Base-by-base conservation (phyloP, 179 eudicot species). In the Patellifolia procumbens region DNA sequence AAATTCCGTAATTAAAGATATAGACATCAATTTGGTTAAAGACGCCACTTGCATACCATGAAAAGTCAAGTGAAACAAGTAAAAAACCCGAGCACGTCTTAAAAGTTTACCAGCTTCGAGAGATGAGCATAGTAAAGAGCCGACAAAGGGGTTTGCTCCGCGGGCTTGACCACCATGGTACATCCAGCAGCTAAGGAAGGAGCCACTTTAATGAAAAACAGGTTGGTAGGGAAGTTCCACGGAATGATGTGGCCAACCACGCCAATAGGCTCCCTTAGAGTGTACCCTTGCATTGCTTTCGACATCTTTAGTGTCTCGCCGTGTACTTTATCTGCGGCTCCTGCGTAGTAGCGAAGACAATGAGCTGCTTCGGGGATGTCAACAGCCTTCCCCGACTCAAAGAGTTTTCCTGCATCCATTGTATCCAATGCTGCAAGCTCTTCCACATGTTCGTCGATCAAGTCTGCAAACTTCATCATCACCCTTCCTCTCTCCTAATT, bases 311-410 rank as follows among this genome's bases (percentile, higher is more conserved):
- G 67, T 0, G 97, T 93, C 61, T 78, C 81, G 0, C 98, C 98
- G 42, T 93, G 97, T 37, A 93, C 90, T 78, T 92, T 93, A 72
- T 92, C 98, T 0, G 98, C 98, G 73, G 92, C 97, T 19, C 98
- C 97, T 1, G 97, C 98, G 39, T 86, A 87, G 83, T 89, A 94
- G 24, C 96, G 78, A 34, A 92, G 45, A 13, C 56, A n/a, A 11
- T 68, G 78, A 19, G 89, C 85, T 7, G 74, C 86, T 0, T n/a
- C 67, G 0, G 90, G 92, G 45, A 90, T 87, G 70, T 89, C 90
- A 1, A 28, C 5, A 9, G 35, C 20, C 78, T 89, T 89, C n/a
- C 88, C 91, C 2, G 51, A 0, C 0, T 10, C 39, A 37, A 79
- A 89, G 20, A 87, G 69, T 55, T 94, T 94, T 22, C 96, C 98